Evolutionary conservation across 2,329 filamentous ascomycete species (phyloP), one percentile per base, ranked within the genome.

Genomic region (Penicillium sp.): DNA sequence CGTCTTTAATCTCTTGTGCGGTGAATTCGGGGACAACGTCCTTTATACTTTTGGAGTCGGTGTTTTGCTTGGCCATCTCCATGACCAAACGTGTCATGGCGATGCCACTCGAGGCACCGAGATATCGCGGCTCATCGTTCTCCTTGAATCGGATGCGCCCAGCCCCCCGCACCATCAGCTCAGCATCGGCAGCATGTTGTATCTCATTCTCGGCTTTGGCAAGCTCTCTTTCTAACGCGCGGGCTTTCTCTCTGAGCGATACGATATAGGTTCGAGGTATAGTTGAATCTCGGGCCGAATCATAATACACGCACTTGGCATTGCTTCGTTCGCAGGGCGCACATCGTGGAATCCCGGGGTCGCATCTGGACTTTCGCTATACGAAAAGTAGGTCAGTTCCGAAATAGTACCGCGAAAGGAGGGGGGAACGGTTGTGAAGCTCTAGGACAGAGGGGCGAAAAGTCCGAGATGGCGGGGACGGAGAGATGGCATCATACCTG

Each of bases 61-160:
- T 95, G 69, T 93, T 96, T 62, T 92, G 89, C 77, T 96, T 97
- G 53, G 93, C 93, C 75, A 96, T 87, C 73, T 97, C 93, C 89
- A 99, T 97, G 12, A 99, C 88, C 65, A 97, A 82, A 31, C 93
- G 87, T 13, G 93, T 96, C 80, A 97, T 96, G 70, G 92, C 91
- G 68, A 97, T 96, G 59, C 93, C 94, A 73, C 93, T 97, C 49
- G 93, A 96, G 3, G 94, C 90, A 0, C 94, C 94, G 3, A 99
- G 81, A 72, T 94, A 97, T 62, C 93, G 90, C 17, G 90, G 87
- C 75, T 97, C 93, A 72, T 96, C 91, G 56, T 88, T 87, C 67
- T 93, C 90, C 68, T 89, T 87, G 52, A 97, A 85, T 43, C 88
- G 89, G 67, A 97, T 91, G 65, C 93, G 84, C 27, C 92, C 93